phyloP scores from a whole-genome alignment of 1,139 yeast genomes.

The Taiozyma sp. region DNA sequence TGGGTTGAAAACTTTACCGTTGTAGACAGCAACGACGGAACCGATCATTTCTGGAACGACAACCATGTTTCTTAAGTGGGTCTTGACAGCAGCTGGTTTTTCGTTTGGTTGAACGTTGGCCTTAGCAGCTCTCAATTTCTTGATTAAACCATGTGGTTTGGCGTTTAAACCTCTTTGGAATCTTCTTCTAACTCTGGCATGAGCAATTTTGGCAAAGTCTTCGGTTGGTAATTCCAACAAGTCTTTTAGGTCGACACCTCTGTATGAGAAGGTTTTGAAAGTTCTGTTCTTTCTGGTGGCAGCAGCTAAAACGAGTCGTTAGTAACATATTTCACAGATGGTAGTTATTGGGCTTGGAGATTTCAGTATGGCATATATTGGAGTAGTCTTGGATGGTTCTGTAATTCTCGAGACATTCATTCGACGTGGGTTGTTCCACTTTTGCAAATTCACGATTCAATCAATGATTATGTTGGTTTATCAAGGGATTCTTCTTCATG shows the following conservation, averaged over 20 bases:
- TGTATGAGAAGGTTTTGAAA: conserved; percentile 97
- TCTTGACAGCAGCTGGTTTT: conserved; percentile 98
- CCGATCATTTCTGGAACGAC: conserved; percentile 99
- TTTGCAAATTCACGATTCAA: too few species aligned
- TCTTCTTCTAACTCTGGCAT: conserved; percentile 99
- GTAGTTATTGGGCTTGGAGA: background rate
- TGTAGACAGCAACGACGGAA: conserved; percentile 97
- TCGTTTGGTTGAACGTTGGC: conserved; percentile 89
- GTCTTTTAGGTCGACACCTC: conserved; percentile 97
- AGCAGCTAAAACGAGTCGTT: conserved; percentile 17
- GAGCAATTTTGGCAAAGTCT: conserved; percentile 95
- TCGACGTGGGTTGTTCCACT: too few species aligned
- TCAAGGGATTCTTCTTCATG: background rate
- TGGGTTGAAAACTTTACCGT: conserved; percentile 99
- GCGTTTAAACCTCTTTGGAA: conserved; percentile 95
- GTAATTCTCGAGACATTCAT: background rate
- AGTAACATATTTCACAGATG: conserved; percentile 9
- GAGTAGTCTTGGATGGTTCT: background rate
- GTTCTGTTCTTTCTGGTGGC: conserved; percentile 73
- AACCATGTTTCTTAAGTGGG: conserved; percentile 99
- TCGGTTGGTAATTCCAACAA: conserved; percentile 93
- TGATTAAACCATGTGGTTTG: conserved; percentile 95
- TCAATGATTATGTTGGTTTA: too few species aligned
- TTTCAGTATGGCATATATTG: background rate
- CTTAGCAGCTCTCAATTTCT: conserved; percentile 98